Conservation (phyloP, 306 rosid species). For the Prunus campanulata region DNA sequence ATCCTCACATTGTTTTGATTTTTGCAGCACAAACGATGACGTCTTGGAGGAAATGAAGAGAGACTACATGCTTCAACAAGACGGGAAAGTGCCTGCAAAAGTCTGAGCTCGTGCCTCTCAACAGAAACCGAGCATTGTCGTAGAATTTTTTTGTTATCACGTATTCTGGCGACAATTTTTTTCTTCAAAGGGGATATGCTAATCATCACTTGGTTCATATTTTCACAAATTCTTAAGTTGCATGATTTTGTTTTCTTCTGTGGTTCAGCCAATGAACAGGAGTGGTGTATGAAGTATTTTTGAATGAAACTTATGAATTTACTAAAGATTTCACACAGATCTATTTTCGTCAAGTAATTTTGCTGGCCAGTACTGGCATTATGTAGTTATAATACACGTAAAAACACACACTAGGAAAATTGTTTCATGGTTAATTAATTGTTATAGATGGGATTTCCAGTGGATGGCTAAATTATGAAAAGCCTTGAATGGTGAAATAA, state of each 20-base stretch:
- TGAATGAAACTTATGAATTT: background rate
- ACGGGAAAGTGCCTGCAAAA: constrained; percentile 38
- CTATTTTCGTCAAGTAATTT: background rate
- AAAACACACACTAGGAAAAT: too few relatives aligned
- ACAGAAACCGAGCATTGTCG: background rate
- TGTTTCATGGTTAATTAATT: too few relatives aligned
- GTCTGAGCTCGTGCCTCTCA: constrained; percentile 20
- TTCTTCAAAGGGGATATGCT: background rate
- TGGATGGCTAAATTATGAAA: too few relatives aligned
- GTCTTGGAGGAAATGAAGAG: constrained; percentile 84
- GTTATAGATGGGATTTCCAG: too few relatives aligned
- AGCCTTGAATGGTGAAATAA: too few relatives aligned
- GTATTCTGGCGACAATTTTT: background rate
- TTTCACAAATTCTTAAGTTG: background rate
- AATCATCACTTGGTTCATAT: background rate
- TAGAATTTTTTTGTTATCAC: background rate
- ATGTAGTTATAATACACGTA: too few relatives aligned
- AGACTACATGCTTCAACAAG: constrained; percentile 55
- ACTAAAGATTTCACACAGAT: background rate
- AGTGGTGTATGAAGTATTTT: background rate
- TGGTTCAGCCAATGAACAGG: background rate
- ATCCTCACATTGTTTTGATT: background rate
- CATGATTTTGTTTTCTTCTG: background rate
- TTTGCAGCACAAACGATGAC: constrained; percentile 68
- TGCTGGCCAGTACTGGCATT: too few relatives aligned